Evolutionary conservation across 768 basidiomycete species (phyloP), one percentile per base, ranked within the genome.

Genomic region (Mycena amicta): DNA sequence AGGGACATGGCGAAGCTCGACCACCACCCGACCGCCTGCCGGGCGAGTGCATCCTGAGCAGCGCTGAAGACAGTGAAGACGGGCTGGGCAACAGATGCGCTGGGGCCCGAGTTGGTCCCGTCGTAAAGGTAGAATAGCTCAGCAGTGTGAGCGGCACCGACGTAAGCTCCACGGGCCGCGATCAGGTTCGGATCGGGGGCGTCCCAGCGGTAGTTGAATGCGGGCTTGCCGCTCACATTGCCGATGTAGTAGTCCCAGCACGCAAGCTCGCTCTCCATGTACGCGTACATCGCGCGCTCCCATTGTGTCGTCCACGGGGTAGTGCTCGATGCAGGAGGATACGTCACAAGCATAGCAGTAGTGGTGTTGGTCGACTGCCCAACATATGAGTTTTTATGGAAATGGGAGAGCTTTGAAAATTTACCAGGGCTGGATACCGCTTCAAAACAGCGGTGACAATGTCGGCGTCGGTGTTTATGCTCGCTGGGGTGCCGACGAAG

Each of bases 231-330:
- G 47, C 58, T 60, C 43, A 66, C 37, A 56, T 66, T 66, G 33
- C 64, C 64, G 56, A 66, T 66, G 26, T 53, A 60, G 28, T 63
- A 66, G 20, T 66, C 64, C 64, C 61, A 66, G 61, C 59, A 55
- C 1, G 8, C 59, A 13, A 62, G 54, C 61, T 66, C 64, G 55
- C 64, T 66, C 51, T 66, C 64, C 59, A 55, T 55, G 52, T 66
- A 66, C 40, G 64, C 64, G 47, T 63, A 66, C 64, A 66, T 66
- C 6, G 64, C 64, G 20, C 64, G 64, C 40, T 66, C 64, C 64
- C 64, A 66, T 28, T 66, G 64, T 3, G 61, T 62, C 18, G 49
- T 66, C 64, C 64, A 66, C 8, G 61, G 61, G 1, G 64, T 66
- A 37, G 50, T 60, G 12, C 5, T 37, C 4, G 58, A 57, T 2